These are phyloP conservation scores for Serendipita vermifera DNA, from an alignment of 768 basidiomycete genomes.

Conservation along the genomic window DNA sequence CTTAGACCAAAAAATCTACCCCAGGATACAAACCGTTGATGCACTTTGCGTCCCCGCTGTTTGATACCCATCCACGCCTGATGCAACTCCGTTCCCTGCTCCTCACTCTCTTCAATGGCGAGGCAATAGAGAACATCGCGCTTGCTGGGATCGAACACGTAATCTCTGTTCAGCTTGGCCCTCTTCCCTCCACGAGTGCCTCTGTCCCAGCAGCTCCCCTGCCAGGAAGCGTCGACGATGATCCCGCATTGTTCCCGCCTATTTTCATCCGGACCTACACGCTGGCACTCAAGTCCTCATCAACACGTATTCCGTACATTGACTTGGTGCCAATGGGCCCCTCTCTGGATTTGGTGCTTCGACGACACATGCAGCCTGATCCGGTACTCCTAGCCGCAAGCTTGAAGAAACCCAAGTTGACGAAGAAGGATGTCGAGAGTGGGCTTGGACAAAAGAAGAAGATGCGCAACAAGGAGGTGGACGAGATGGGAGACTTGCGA, in stretches of 20 bases:
- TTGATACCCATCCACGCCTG: slow-evolving; percentile 88
- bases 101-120: slow-evolving; percentile 81
- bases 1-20: slow-evolving; percentile 74
- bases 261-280: slow-evolving; percentile 86
- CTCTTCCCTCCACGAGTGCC: slow-evolving; percentile 39
- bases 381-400: slow-evolving; percentile 69
- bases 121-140: slow-evolving; percentile 70
- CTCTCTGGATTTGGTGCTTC: slow-evolving; percentile 65
- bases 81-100: slow-evolving; percentile 85
- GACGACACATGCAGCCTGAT: slow-evolving; percentile 64
- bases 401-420: slow-evolving; percentile 71
- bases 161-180: slow-evolving; percentile 66
- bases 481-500: slow-evolving; percentile 94
- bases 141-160: slow-evolving; percentile 78
- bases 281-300: slow-evolving; percentile 56
- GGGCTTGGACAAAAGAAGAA: slow-evolving; percentile 65
- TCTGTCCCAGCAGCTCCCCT: slow-evolving; percentile 17
- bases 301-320: slow-evolving; percentile 65
- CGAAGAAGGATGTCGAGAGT: slow-evolving; percentile 74
- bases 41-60: slow-evolving; percentile 91
- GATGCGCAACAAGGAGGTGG: slow-evolving; percentile 88
- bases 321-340: slow-evolving; percentile 87
- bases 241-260: slow-evolving; percentile 47
- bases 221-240: slow-evolving; percentile 25
- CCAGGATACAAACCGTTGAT: slow-evolving; percentile 84